Conservation (phyloP, 345 rosid genomes). For the Laguncularia racemosa region DNA sequence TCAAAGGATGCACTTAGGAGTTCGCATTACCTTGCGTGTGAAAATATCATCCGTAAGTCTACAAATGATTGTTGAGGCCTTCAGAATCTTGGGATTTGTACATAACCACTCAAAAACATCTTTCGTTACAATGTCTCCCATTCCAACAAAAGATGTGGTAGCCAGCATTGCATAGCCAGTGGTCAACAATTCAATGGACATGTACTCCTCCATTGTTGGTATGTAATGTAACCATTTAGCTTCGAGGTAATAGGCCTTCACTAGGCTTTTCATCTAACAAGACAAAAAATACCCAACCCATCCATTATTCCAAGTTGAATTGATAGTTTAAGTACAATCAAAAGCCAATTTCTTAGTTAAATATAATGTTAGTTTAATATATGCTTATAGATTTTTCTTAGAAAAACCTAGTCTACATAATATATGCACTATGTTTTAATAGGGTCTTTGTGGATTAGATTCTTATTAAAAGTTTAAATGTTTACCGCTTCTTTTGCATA, state of each 20-base stretch:
- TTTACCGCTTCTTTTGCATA: conserved; percentile 2
- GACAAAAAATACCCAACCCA: background rate
- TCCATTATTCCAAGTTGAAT: too few relatives aligned
- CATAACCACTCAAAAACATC: conserved; percentile 1
- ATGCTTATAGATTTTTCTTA: background rate
- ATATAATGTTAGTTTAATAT: background rate
- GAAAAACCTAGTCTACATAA: background rate
- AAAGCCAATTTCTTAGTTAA: background rate
- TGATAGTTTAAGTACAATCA: too few relatives aligned
- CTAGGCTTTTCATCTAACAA: conserved; percentile 2
- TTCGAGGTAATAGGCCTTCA: conserved; percentile 2
- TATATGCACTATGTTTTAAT: too few relatives aligned
- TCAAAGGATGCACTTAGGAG: background rate
- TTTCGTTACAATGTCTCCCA: background rate
- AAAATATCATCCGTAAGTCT: background rate
- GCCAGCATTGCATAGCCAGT: background rate
- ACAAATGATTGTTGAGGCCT: background rate
- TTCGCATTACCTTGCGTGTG: conserved; percentile 5
- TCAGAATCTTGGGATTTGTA: background rate
- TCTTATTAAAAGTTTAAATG: background rate
- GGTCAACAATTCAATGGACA: background rate
- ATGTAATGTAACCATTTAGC: background rate
- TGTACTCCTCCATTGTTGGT: conserved; percentile 2
- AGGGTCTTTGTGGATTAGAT: background rate
- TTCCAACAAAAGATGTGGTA: background rate